Evolutionary conservation across 768 basidiomycete genomes (phyloP), one percentile per base, ranked within the genome.

Genomic region (Trichaptum fuscoviolaceum): DNA sequence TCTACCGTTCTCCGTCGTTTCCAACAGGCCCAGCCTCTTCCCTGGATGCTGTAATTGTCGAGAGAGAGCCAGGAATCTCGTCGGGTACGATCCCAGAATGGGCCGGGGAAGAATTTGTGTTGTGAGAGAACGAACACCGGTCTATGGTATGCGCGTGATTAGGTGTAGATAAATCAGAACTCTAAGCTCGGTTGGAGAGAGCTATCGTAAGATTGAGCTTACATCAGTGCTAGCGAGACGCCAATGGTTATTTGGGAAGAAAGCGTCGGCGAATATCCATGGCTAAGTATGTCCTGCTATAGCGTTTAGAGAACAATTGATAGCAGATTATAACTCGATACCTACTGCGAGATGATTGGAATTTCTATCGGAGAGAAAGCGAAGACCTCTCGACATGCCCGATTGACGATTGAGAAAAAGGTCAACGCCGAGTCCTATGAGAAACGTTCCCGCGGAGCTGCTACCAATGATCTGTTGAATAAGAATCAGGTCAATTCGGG

Each of bases 291-390:
- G 68, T 85, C 83, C 86, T 87, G 69, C 15, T 8, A 58, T 62
- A 66, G 62, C 62, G 64, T 52, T 27, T 25, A 57, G 20, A 62
- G 26, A 63, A 67, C 24, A 67, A 62, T 61, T 35, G 42, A 20
- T 26, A 35, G 26, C 30, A 9, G 62, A 27, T n/a, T 63, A 63
- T 65, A 52, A 23, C 64, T 15, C 58, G 23, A 63, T 24, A 76
- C 84, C 66, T 67, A 89, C 87, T 66, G 80, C 76, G 63, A 78
- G 73, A 75, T 90, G 89, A 27, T 83, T 80, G 10, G 77, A 71
- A 69, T 90, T 90, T 58, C 84, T 78, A 71, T 90, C 89, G 67
- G 89, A 81, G 17, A 90, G 78, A 70, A 81, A 84, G 24, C 89
- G 81, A 34, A 90, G 78, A 1, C 88, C 89, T 24, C 82, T 76